Evolutionary conservation across 805 yeast species (phyloP).

Genomic region (Yarrowia deformans): DNA sequence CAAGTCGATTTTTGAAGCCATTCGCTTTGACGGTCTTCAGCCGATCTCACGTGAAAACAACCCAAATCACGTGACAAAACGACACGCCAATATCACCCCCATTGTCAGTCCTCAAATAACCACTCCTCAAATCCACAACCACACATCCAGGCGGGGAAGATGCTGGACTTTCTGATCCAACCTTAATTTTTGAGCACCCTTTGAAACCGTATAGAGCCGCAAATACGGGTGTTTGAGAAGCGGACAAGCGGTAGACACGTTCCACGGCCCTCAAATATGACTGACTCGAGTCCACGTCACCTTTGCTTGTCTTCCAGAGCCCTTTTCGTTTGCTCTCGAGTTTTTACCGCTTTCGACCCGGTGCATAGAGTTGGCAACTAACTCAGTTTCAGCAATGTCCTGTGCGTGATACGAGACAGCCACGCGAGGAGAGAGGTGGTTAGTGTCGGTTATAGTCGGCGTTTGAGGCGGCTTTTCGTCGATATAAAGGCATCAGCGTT

Average conservation of each 20-base stretch:
- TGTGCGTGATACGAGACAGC: conserved; percentile 24
- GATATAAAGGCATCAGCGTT: too few species aligned
- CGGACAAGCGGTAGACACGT: background rate
- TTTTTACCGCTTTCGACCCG: conserved; percentile 9
- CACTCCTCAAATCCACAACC: background rate
- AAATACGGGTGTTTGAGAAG: too few species aligned
- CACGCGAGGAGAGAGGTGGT: background rate
- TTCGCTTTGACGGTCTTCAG: too few species aligned
- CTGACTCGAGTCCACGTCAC: background rate
- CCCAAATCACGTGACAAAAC: too few species aligned
- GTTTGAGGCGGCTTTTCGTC: too few species aligned
- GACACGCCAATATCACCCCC: background rate
- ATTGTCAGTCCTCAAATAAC: too few species aligned
- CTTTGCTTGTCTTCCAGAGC: background rate
- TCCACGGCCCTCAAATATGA: background rate
- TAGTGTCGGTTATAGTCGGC: background rate
- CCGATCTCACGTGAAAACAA: too few species aligned
- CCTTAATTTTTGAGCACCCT: background rate
- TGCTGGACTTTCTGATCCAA: conserved; percentile 10
- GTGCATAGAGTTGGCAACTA: conserved; percentile 16
- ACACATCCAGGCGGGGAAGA: background rate
- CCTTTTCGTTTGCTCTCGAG: background rate
- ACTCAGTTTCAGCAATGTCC: conserved; percentile 11
- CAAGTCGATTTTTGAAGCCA: too few species aligned
- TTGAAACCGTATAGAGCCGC: too few species aligned